phyloP scores from a whole-genome alignment of 2,329 filamentous ascomycete species.

The Pleurostoma richardsiae region DNA sequence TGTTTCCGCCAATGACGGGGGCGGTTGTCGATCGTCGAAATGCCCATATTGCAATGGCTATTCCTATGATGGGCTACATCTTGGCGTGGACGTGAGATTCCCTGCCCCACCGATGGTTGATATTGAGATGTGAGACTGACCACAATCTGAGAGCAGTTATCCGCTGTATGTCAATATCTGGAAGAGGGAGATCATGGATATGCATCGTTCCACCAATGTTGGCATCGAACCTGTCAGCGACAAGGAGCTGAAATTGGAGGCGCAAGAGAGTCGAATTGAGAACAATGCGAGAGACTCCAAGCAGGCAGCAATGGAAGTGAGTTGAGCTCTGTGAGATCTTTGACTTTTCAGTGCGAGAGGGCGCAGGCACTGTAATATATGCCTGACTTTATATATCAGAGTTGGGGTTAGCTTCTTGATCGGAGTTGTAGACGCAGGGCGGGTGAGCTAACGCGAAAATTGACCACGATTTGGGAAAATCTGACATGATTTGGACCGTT shows the following conservation, averaged over 20 bases:
- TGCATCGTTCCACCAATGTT: conserved; percentile 18
- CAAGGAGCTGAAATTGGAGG: conserved; percentile 18
- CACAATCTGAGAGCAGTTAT: conserved; percentile 11
- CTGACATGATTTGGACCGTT: no score
- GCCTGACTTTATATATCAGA: no score
- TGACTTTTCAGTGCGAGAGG: no score
- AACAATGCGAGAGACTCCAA: neutral
- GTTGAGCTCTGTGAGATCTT: no score
- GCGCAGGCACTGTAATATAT: no score
- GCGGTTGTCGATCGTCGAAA: conserved; percentile 21
- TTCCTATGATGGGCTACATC: conserved; percentile 22
- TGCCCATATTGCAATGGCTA: conserved; percentile 18
- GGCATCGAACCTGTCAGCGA: conserved; percentile 15
- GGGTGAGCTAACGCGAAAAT: no score
- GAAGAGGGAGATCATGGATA: conserved; percentile 21
- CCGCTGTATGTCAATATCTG: conserved; percentile 24
- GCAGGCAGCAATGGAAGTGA: neutral
- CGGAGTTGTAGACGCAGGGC: no score
- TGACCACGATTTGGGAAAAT: no score
- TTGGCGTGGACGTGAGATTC: conserved; percentile 15
- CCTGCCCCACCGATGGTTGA: neutral
- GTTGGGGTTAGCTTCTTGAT: no score
- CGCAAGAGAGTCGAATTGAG: conserved; percentile 10
- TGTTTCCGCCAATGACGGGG: conserved; percentile 49
- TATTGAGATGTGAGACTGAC: neutral